Base-by-base conservation (phyloP, 768 basidiomycete species). In the Multifurca ochricompacta region DNA sequence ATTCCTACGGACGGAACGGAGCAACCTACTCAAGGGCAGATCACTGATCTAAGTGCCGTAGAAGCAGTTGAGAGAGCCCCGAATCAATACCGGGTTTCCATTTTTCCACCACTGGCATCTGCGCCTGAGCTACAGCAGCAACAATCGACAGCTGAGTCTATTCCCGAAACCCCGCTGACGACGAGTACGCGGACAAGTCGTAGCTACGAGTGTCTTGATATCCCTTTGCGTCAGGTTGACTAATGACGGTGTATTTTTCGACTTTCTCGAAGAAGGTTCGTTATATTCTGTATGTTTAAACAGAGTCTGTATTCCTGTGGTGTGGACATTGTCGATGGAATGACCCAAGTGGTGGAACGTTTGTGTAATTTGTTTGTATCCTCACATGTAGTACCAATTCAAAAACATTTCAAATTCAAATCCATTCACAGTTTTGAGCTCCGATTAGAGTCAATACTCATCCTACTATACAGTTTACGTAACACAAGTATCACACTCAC, bases 401-500 rank as follows among this genome's bases (percentile, higher is more conserved):
- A n/a, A n/a, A n/a, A n/a, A n/a, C n/a, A n/a, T n/a, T n/a, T n/a
- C n/a, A n/a, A n/a, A n/a, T n/a, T n/a, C n/a, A n/a, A n/a, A n/a
- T n/a, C n/a, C n/a, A n/a, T n/a, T n/a, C n/a, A n/a, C n/a, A 9
- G 11, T 28, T 42, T 42, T 21, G 10, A 21, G 23, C 16, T 31
- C 43, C 27, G 30, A 44, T 30, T 44, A 27, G n/a, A 34, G 1
- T 35, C 31, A 59, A 59, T 35, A 48, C 51, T 56, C 52, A 43
- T 36, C 34, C 43, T 40, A 48, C 59, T 60, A 43, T 60, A 60
- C 21, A 60, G 59, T 58, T 60, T 54, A 53, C 35, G 39, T 53
- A 53, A 55, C 23, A 13, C 23, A 5, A 39, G 34, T 31, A 14
- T 16, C 16, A 13, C 14, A 47, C 11, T 4, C 35, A 14, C 16